Evolutionary conservation across 352 stramenopile species (phyloP).

Genomic region (Globisporangium iwayamae): DNA sequence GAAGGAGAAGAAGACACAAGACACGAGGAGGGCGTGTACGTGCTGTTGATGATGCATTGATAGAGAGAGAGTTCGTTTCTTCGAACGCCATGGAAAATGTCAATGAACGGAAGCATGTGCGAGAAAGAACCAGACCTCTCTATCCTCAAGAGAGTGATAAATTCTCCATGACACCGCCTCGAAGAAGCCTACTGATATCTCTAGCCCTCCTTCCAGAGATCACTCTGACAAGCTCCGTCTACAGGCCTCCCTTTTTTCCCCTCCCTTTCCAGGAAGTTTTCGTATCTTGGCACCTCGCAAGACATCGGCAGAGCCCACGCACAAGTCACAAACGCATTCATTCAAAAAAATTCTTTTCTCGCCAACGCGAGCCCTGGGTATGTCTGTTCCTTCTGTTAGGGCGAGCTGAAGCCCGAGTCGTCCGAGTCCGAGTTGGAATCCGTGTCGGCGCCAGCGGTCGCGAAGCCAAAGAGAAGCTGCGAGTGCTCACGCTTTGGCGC

Average conservation of each 20-base stretch:
- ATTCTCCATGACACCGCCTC: too few relatives aligned
- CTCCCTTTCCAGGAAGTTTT: neutral
- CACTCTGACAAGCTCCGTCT: neutral
- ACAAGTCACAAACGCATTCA: neutral
- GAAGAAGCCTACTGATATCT: too few relatives aligned
- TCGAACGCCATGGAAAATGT: neutral
- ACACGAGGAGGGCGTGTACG: neutral
- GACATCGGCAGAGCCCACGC: neutral
- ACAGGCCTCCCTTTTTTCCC: neutral
- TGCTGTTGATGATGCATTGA: conserved; percentile 22
- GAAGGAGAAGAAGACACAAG: neutral
- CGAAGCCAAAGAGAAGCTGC: conserved; percentile 57
- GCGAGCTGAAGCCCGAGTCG: conserved; percentile 42
- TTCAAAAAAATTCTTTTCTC: neutral
- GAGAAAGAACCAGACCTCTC: neutral
- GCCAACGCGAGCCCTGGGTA: neutral
- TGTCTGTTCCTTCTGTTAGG: neutral
- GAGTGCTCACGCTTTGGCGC: conserved; percentile 15
- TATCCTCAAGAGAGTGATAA: too few relatives aligned
- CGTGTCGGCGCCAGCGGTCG: conserved; percentile 37
- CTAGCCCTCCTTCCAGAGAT: too few relatives aligned
- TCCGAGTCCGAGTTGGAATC: conserved; percentile 51
- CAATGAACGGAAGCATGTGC: conserved; percentile 2
- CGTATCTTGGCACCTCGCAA: neutral
- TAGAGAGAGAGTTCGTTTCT: conserved; percentile 2